These are phyloP conservation scores for Apocynum venetum DNA, from an alignment of 257 asterid species.

Conservation along the genomic window DNA sequence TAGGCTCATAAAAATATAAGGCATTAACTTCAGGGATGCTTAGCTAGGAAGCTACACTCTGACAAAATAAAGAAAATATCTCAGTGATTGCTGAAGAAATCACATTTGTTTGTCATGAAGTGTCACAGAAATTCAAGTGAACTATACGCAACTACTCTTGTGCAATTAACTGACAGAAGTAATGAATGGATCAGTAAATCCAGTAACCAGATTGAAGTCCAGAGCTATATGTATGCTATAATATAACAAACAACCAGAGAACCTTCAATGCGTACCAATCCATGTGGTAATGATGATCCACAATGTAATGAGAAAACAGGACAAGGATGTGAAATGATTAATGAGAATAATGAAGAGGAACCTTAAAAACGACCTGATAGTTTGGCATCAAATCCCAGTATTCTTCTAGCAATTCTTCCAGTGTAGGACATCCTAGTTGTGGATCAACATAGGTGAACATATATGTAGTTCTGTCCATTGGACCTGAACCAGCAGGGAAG, in stretches of 20 bases:
- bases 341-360: neutral
- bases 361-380: constrained; percentile 58
- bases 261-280: neutral
- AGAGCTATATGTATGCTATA: neutral
- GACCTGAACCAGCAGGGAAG: constrained; percentile 92
- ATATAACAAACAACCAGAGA: neutral
- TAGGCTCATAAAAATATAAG: neutral
- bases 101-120: too few species aligned
- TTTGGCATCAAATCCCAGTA: constrained; percentile 94
- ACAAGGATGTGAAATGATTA: neutral
- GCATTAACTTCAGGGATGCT: neutral
- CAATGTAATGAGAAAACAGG: neutral
- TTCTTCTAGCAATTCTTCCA: constrained; percentile 91
- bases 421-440: constrained; percentile 67
- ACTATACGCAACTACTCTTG: neutral
- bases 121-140: neutral
- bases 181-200: neutral
- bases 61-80: too few species aligned
- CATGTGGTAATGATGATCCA: neutral
- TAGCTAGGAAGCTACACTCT: neutral
- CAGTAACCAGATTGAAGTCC: neutral
- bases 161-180: neutral
- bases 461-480: constrained; percentile 83
- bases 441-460: constrained; percentile 93
- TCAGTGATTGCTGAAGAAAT: too few species aligned